Percentiles rank a stretch among this genome's conserved stretches.
phyloP scores from a whole-genome alignment of 148 eudicot genomes.

The Euryodendron excelsum region DNA sequence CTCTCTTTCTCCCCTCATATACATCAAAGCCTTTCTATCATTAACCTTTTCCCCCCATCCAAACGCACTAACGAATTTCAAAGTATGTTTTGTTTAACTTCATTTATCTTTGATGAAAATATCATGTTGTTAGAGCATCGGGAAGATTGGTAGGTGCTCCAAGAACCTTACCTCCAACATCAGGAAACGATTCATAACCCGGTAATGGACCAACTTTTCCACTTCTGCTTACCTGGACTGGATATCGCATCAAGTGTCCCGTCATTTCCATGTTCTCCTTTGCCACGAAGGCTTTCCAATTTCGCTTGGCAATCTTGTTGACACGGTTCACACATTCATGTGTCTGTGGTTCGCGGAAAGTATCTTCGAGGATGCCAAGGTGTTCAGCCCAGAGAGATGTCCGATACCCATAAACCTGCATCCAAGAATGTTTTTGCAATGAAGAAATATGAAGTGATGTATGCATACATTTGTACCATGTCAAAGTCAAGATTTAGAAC shows the following conservation, averaged over 20 bases:
- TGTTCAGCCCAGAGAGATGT: conserved; percentile 31
- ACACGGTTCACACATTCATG: conserved; percentile 12
- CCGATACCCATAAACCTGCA: conserved; percentile 25
- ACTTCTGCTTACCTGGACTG: conserved; percentile 17
- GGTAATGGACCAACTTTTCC: conserved; percentile 28
- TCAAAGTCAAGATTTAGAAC: no score
- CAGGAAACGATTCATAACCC: conserved; percentile 31
- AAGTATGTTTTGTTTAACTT: no score
- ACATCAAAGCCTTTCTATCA: no score
- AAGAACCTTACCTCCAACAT: conserved; percentile 43
- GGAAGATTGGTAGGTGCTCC: conserved; percentile 40
- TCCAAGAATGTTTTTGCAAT: not conserved
- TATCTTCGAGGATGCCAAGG: conserved; percentile 10
- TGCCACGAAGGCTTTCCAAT: conserved; percentile 20
- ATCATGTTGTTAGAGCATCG: conserved; percentile 29
- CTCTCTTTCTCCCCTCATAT: no score
- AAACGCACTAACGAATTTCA: no score
- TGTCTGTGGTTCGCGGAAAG: conserved; percentile 14
- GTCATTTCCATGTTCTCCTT: conserved; percentile 18
- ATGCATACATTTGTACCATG: no score
- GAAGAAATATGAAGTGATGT: no score
- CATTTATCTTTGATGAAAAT: no score
- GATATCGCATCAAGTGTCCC: conserved; percentile 30
- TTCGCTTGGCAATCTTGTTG: conserved; percentile 13
- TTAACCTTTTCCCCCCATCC: no score